phyloP scores from a whole-genome alignment of 139 green algal species.

The Closterium sp. region DNA sequence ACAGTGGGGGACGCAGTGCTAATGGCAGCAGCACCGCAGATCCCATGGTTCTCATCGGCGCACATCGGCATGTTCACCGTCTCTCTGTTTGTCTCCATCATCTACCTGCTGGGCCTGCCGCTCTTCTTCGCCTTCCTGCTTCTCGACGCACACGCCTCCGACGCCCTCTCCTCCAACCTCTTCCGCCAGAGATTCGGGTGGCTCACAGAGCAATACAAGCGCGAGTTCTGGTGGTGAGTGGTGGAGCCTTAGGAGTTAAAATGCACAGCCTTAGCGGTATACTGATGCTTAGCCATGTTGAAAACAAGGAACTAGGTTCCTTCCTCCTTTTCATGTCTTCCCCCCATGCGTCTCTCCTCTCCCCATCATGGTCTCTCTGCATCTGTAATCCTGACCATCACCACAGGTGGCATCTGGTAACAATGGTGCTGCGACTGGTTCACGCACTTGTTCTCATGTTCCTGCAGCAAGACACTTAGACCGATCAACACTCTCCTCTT shows the following conservation, averaged over 20 bases:
- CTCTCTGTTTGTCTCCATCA: background rate
- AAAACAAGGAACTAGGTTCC: too few species aligned
- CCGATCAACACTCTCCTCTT: too few species aligned
- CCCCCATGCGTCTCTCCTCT: too few species aligned
- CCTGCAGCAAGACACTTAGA: background rate
- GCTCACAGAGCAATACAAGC: background rate
- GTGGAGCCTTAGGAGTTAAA: too few species aligned
- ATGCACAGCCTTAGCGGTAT: too few species aligned
- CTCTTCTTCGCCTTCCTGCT: constrained; percentile 1
- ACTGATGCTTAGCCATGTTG: too few species aligned
- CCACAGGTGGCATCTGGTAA: background rate
- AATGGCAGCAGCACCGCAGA: background rate
- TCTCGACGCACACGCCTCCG: background rate
- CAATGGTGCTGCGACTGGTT: background rate
- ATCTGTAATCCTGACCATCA: too few species aligned
- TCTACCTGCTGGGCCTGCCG: background rate
- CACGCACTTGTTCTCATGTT: background rate
- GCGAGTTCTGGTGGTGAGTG: background rate
- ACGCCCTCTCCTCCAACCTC: background rate
- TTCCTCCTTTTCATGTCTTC: too few species aligned
- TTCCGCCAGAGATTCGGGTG: background rate
- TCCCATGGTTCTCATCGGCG: background rate
- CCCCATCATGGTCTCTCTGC: too few species aligned
- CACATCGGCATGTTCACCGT: background rate
- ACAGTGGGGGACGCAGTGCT: background rate